Evolutionary conservation across 257 asterid species (phyloP).

Genomic region (Fraxinus excelsior): DNA sequence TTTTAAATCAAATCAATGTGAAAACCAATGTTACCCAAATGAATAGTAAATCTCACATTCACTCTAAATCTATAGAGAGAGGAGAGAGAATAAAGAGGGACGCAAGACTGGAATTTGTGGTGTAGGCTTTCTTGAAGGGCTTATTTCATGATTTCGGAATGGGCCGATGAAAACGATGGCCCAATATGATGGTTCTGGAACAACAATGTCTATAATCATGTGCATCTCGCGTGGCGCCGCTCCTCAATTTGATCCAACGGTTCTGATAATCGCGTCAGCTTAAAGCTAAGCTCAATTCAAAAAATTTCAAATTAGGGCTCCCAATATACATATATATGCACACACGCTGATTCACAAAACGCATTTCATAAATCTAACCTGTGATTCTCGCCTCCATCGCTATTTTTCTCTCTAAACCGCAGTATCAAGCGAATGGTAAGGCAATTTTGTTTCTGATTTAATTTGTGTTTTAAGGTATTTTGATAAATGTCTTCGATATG

Average conservation of each 20-base stretch:
- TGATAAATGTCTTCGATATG: background rate
- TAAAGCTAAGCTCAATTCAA: constrained; percentile 42
- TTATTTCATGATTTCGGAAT: too few relatives aligned
- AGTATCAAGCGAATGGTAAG: constrained; percentile 32
- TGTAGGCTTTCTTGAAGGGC: too few relatives aligned
- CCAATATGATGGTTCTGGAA: too few relatives aligned
- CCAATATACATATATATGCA: background rate
- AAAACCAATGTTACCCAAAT: too few relatives aligned
- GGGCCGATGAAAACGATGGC: too few relatives aligned
- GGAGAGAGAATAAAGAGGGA: too few relatives aligned
- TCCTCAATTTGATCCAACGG: constrained; percentile 48
- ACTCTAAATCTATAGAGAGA: too few relatives aligned
- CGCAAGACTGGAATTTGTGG: too few relatives aligned
- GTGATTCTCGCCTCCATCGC: background rate
- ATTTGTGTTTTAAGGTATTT: background rate
- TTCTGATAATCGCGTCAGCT: constrained; percentile 50
- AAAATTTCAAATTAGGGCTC: constrained; percentile 34
- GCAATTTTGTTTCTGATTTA: background rate
- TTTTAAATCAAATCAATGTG: too few relatives aligned
- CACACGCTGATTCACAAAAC: background rate
- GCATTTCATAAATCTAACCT: background rate
- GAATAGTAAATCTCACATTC: too few relatives aligned
- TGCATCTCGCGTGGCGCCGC: constrained; percentile 21
- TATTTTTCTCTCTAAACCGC: background rate
- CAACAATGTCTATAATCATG: background rate